Base-by-base conservation (phyloP, 1,284 basidiomycete species). In the Irpex rosettiformis region DNA sequence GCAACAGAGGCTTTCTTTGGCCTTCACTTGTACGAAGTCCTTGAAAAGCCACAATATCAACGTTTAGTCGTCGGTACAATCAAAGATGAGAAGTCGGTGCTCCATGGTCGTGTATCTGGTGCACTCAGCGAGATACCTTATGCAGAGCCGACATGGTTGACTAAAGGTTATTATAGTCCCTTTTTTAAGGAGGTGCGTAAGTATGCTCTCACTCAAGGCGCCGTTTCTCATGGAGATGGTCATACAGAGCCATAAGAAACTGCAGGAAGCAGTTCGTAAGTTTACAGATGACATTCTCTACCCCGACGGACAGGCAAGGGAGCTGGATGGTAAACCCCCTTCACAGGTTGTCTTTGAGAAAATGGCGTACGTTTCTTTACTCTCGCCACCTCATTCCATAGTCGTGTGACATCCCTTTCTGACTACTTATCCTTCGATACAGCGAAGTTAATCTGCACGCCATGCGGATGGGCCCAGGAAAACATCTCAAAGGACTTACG, bases 381-480 rank as follows among this genome's bases (percentile, higher is more conserved):
- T 27, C 7, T 27, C 27, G 43, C 21, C 10, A 24, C 27, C 10
- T 16, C 10, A 22, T 29, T 27, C 22, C 25, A 51, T 27, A n/a
- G 16, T 51, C 22, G 10, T 22, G 21, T 51, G 43, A 18, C 21
- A 37, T 16, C 33, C 33, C 7, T 45, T 2, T 8, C 18, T 45
- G 43, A 45, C 8, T 18, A 18, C 21, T 45, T 18, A 18, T 8
- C 21, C n/a, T 25, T n/a, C 24, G 8, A 21, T 22, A 42, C 54
- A 90, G 86, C 2, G 83, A 81, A 61, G 58, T 86, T 54, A 87
- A 94, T 64, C 66, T 96, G 58, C 87, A 93, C 70, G 90, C 93
- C 3, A 97, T 97, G 94, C 86, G 94, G 53, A 77, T 98, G 72
- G 96, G 96, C 8, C 89, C 30, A 54, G 89, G 89, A 22, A 87